Conservation (phyloP, 345 rosid species). For the Gossypium herbaceum region DNA sequence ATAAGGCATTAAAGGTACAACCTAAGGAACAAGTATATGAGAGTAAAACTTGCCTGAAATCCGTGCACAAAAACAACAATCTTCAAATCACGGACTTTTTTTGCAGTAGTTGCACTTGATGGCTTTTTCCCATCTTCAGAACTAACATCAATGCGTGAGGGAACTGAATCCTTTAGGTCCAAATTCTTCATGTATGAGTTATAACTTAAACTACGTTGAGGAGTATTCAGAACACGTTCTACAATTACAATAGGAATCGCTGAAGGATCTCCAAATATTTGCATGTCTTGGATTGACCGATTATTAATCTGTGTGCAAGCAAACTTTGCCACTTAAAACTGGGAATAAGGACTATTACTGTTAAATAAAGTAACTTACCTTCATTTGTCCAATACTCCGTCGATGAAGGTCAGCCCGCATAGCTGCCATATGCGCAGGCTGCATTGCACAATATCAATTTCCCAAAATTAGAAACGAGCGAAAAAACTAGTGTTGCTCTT, state of each 20-base stretch:
- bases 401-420: constrained; percentile 94
- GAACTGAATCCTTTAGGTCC: constrained; percentile 41
- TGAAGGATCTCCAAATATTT: constrained; percentile 78
- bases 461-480: constrained; percentile 15
- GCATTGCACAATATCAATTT: constrained; percentile 23
- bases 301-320: constrained; percentile 68
- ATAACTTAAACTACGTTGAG: constrained; percentile 74
- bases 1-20: neutral
- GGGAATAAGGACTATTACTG: constrained; percentile 12
- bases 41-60: constrained; percentile 68
- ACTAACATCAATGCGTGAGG: constrained; percentile 23
- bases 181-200: constrained; percentile 68
- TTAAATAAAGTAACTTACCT: constrained; percentile 43
- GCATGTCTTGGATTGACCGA: constrained; percentile 85
- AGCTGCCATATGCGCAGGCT: constrained; percentile 82
- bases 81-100: constrained; percentile 55
- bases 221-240: constrained; percentile 83
- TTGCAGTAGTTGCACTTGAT: constrained; percentile 25
- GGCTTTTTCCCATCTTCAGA: constrained; percentile 32
- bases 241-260: constrained; percentile 71
- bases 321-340: constrained; percentile 14
- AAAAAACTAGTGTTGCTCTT: constrained; percentile 8
- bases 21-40: neutral
- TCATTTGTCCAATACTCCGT: constrained; percentile 93
- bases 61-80: constrained; percentile 90